These are phyloP conservation scores for Zychaea mexicana DNA, from an alignment of 371 early-diverging fungal genomes.

Conservation along the genomic window DNA sequence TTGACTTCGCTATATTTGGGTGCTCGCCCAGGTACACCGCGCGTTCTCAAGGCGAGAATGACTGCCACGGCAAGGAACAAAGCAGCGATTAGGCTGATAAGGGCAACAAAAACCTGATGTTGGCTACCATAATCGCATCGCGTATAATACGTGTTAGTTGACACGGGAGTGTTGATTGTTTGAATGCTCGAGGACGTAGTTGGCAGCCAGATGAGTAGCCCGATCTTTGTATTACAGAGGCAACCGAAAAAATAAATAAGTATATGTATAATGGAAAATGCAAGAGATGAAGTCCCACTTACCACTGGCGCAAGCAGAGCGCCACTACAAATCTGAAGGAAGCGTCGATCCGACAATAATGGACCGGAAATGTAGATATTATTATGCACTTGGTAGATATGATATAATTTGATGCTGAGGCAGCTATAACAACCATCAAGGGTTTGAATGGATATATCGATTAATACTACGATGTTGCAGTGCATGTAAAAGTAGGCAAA, in stretches of 20 bases:
- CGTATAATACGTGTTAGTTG: conserved; percentile 39
- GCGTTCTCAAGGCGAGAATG: conserved; percentile 52
- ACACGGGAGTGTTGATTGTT: conserved; percentile 32
- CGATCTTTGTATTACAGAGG: too few relatives aligned
- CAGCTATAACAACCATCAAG: conserved; percentile 25
- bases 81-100: conserved; percentile 37
- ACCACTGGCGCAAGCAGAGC: conserved; percentile 41
- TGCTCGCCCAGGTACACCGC: conserved; percentile 39
- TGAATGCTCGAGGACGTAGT: conserved; percentile 15
- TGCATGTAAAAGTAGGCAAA: neutral
- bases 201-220: conserved; percentile 44
- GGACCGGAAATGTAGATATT: conserved; percentile 48
- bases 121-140: conserved; percentile 40
- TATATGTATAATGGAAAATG: too few relatives aligned
- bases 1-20: conserved; percentile 58
- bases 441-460: neutral
- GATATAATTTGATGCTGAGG: conserved; percentile 55
- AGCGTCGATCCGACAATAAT: neutral
- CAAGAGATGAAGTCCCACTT: conserved; percentile 7
- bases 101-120: conserved; percentile 28
- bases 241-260: neutral
- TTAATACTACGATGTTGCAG: neutral
- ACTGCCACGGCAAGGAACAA: conserved; percentile 41
- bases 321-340: neutral
- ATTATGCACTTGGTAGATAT: conserved; percentile 57